Conservation (phyloP, 2,329 filamentous ascomycete species). For the Raffaelea arxii region DNA sequence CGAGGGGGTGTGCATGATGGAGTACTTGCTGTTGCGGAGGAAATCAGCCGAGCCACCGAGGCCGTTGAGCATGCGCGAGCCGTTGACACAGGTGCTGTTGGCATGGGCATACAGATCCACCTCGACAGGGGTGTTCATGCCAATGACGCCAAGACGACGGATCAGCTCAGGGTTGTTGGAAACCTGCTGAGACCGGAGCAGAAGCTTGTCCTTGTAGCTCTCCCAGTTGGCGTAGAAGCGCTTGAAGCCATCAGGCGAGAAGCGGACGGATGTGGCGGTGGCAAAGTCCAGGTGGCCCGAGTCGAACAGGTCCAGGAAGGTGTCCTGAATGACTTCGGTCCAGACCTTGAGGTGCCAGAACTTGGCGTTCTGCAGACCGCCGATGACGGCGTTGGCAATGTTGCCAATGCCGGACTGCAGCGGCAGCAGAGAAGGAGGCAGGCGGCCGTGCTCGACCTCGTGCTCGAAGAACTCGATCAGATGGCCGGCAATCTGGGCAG, state of each 20-base stretch:
- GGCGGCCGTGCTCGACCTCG: constrained; percentile 67
- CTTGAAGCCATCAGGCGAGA: constrained; percentile 84
- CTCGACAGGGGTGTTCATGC: constrained; percentile 92
- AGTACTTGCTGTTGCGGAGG: constrained; percentile 69
- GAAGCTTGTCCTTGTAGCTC: constrained; percentile 67
- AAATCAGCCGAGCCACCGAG: constrained; percentile 77
- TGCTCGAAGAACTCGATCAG: constrained; percentile 78
- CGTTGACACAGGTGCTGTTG: constrained; percentile 85
- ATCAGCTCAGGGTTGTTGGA: constrained; percentile 90
- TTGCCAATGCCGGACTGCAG: constrained; percentile 76
- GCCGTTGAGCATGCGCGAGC: constrained; percentile 78
- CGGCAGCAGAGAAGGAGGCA: constrained; percentile 56
- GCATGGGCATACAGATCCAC: constrained; percentile 93
- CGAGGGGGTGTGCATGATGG: constrained; percentile 82
- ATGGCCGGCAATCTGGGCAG: constrained; percentile 64
- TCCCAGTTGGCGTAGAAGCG: constrained; percentile 86
- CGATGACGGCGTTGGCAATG: constrained; percentile 86
- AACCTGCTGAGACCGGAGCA: constrained; percentile 79
- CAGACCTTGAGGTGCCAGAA: constrained; percentile 85
- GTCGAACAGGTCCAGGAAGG: constrained; percentile 88
- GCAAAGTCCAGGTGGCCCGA: constrained; percentile 80
- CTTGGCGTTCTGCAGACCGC: constrained; percentile 69
- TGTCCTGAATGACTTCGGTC: constrained; percentile 90
- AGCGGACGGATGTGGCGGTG: constrained; percentile 80
- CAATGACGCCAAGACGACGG: constrained; percentile 74